Conservation (phyloP, 345 rosid genomes). For the Euphorbia lathyris region DNA sequence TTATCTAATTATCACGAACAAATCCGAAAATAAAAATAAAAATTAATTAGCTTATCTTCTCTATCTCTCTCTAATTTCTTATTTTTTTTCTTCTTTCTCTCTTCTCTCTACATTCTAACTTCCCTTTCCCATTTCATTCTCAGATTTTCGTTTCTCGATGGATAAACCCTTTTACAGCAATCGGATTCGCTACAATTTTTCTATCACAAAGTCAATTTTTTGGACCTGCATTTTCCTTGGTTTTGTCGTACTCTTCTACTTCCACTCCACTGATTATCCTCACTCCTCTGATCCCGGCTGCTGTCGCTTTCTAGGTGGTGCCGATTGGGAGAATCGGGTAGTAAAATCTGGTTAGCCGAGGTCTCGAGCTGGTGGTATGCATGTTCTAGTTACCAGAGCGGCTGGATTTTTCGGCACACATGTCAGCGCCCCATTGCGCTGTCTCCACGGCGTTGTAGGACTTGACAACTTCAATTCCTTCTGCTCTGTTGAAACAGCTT, state of each 20-base stretch:
- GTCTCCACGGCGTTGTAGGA: constrained; percentile 52
- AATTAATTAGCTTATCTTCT: too few relatives aligned
- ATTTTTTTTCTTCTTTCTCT: too few relatives aligned
- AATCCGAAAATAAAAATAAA: too few relatives aligned
- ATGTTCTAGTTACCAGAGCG: constrained; percentile 52
- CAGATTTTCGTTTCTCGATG: constrained; percentile 12
- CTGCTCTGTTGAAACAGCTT: too few relatives aligned
- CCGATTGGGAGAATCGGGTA: constrained; percentile 39
- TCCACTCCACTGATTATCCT: constrained; percentile 16
- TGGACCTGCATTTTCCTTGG: constrained; percentile 29
- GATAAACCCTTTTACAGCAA: constrained; percentile 27
- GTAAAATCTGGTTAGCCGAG: constrained; percentile 37
- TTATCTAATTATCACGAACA: too few relatives aligned
- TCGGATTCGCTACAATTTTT: constrained; percentile 20
- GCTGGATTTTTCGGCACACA: constrained; percentile 60
- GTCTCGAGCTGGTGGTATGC: constrained; percentile 27
- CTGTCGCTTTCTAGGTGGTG: constrained; percentile 35
- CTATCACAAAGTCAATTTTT: constrained; percentile 20
- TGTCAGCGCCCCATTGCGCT: constrained; percentile 39
- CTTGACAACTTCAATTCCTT: constrained; percentile 54
- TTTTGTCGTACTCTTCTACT: constrained; percentile 20
- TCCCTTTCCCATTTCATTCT: not conserved
- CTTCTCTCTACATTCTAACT: too few relatives aligned
- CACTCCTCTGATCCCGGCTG: constrained; percentile 22
- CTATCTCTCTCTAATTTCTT: too few relatives aligned